Base-by-base conservation (phyloP, 306 rosid species). In the Cyamopsis tetragonoloba region DNA sequence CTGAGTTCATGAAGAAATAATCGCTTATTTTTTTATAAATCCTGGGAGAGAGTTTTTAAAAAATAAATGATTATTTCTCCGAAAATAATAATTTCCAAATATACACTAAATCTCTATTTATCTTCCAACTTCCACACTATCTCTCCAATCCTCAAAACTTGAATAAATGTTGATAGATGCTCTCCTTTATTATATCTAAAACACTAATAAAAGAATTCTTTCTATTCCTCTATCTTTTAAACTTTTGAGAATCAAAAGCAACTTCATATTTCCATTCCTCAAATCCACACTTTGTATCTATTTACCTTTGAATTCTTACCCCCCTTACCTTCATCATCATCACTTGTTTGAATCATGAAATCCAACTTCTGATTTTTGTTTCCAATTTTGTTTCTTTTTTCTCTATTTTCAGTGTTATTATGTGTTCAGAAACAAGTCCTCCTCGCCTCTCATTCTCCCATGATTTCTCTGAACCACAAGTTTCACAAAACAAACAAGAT, bases 361-460 rank as follows among this genome's bases (percentile, higher is more conserved):
- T 44, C 23, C 53, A 53, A 48, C 4, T 19, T 63, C 7, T 23
- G 47, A 41, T 42, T 8, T 27, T 65, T 46, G 14, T 47, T 41
- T 34, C 48, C 26, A 42, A 43, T 30, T 66, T 46, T 10, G 37
- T 19, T 5, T 31, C 24, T 5, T 20, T 12, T 64, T 64, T 2
- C 46, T 47, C 18, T 17, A 4, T 53, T 38, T 11, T 2, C 2
- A 51, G 17, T 11, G 47, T 51, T 35, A 24, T 59, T 20, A 87
- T 93, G 96, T 82, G 95, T 64, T 88, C 97, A 8, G 85, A 88
- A 70, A 71, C 81, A 6, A 85, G 86, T 68, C 70, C 96, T 23
- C 95, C 90, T 1, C 85, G 95, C 53, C 55, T 86, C 39, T 93
- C 99, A 1, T 90, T 93, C 68, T 93, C 98, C 37, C 74, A 62